These are phyloP conservation scores for Trichoderma oligosporum DNA, from an alignment of 2,329 filamentous ascomycete genomes.

Conservation along the genomic window DNA sequence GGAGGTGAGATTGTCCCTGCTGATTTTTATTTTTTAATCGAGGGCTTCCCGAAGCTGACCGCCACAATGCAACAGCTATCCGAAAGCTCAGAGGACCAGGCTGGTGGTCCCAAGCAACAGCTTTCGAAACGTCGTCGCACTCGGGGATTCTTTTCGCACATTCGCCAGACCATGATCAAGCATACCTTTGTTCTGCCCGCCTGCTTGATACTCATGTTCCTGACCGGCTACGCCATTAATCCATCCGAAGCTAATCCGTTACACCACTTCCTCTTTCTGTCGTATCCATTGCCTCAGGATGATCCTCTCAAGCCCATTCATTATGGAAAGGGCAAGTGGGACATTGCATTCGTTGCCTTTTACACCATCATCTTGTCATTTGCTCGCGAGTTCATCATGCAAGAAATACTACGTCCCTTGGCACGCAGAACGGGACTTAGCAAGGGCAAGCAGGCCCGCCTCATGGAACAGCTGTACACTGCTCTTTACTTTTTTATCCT, in stretches of 20 bases:
- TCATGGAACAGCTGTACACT: conserved; percentile 96
- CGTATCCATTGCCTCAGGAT: conserved; percentile 65
- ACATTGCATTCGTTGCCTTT: conserved; percentile 83
- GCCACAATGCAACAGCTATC: conserved; percentile 10
- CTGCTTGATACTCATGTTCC: conserved; percentile 59
- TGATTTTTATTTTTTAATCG: conserved; percentile 10
- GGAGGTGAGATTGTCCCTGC: conserved; percentile 18
- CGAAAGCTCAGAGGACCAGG: neutral
- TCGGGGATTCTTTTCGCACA: conserved; percentile 43
- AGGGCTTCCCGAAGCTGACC: neutral
- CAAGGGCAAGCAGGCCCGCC: conserved; percentile 77
- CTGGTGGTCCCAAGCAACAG: conserved; percentile 36
- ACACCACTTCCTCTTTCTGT: conserved; percentile 81
- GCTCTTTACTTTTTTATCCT: conserved; percentile 84
- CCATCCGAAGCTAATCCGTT: conserved; percentile 76
- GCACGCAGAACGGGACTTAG: conserved; percentile 68
- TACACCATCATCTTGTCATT: conserved; percentile 89
- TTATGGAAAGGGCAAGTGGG: conserved; percentile 85
- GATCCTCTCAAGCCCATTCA: conserved; percentile 50
- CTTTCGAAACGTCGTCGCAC: conserved; percentile 54
- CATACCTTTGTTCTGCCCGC: conserved; percentile 65
- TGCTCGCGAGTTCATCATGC: conserved; percentile 94
- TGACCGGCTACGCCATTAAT: conserved; percentile 68
- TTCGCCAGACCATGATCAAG: conserved; percentile 55
- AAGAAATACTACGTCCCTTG: conserved; percentile 75